phyloP scores from a whole-genome alignment of 148 eudicot species.

The Dysphania ambrosioides region DNA sequence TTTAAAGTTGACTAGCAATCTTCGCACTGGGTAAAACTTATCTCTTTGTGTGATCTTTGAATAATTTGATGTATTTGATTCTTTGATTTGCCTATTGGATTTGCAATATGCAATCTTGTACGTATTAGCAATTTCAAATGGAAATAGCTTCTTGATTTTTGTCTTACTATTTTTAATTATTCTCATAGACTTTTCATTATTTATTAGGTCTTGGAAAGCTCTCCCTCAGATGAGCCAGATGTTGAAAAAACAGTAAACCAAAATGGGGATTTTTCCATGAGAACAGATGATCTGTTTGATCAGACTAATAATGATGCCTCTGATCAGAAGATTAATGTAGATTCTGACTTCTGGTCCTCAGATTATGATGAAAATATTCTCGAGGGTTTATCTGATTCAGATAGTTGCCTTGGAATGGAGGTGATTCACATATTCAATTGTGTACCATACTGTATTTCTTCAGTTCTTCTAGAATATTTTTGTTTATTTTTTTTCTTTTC shows the following conservation, averaged over 20 bases:
- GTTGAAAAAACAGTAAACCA: conserved; percentile 30
- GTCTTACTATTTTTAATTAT: neutral
- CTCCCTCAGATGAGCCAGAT: conserved; percentile 34
- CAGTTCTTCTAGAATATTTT: neutral
- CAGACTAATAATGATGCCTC: conserved; percentile 27
- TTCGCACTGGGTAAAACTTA: neutral
- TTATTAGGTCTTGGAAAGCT: conserved; percentile 53
- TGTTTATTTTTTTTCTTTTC: neutral
- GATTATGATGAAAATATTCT: conserved; percentile 53
- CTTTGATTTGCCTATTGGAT: neutral
- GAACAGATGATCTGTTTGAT: conserved; percentile 32
- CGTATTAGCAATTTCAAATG: neutral
- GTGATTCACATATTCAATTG: conserved; percentile 20
- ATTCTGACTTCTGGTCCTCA: conserved; percentile 59
- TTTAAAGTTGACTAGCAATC: too few relatives aligned
- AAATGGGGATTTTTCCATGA: conserved; percentile 34
- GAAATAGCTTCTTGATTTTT: neutral
- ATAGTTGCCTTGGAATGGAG: conserved; percentile 51
- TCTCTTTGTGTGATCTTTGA: neutral
- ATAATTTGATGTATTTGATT: neutral
- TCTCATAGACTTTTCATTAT: conserved; percentile 11
- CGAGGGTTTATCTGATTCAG: conserved; percentile 53
- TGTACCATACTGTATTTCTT: neutral
- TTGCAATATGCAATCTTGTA: conserved; percentile 1
- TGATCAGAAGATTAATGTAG: conserved; percentile 34